A percentile compares a stretch with the other conserved stretches of the same genome.
Conservation (phyloP, 2,329 filamentous ascomycete genomes). For the Plenodomus tracheiphilus region DNA sequence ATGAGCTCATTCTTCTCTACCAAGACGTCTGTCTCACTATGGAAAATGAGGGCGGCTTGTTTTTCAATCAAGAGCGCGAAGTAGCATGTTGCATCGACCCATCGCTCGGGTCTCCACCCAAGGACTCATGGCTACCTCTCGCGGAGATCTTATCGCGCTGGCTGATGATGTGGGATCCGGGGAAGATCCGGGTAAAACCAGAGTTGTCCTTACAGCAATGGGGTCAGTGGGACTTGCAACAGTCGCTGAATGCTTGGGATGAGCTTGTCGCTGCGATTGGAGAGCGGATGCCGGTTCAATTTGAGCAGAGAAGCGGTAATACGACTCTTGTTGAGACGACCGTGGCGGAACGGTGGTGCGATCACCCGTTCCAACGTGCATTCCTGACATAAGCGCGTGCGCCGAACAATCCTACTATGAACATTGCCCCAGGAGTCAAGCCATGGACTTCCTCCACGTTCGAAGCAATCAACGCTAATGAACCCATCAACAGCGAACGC, state of each 20-base stretch:
- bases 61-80: constrained; percentile 6
- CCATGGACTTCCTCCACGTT: constrained; percentile 2
- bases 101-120: constrained; percentile 1
- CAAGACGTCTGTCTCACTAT: constrained; percentile 4
- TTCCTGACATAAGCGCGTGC: constrained; percentile 4
- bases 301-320: constrained; percentile 3
- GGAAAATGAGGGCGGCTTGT: constrained; percentile 3
- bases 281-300: constrained; percentile 2
- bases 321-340: constrained; percentile 1
- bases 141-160: constrained; percentile 3
- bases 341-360: constrained; percentile 2
- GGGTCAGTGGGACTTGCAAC: constrained; percentile 5
- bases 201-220: constrained; percentile 2
- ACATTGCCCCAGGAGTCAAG: constrained; percentile 6
- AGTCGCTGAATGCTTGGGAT: constrained; percentile 2
- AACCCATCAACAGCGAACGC: constrained; percentile 4
- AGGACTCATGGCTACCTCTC: constrained; percentile 3
- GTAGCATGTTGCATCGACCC: constrained; percentile 5
- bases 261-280: constrained; percentile 5
- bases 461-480: constrained; percentile 3
- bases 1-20: constrained; percentile 6
- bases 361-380: constrained; percentile 4
- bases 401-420: constrained; percentile 2
- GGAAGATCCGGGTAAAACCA: constrained; percentile 1
- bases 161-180: constrained; percentile 5